Evolutionary conservation across 1,284 basidiomycete genomes (phyloP), one percentile per base, ranked within the genome.

Genomic region (Megacollybia platyphylla): DNA sequence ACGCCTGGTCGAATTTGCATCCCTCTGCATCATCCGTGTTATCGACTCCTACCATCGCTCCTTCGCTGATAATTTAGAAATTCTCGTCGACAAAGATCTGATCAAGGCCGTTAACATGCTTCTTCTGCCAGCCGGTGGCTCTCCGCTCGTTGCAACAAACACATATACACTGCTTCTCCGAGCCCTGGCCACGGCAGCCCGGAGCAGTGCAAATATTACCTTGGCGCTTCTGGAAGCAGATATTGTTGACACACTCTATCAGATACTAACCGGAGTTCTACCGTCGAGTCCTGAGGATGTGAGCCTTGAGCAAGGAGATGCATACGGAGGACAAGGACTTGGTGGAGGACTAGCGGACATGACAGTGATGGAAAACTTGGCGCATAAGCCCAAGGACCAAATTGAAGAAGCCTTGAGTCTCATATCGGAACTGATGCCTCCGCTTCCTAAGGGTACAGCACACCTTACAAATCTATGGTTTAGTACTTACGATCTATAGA

Each of bases 361-460:
- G 88, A 87, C 89, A 5, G 88, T 98, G 29, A 88, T 97, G 77
- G 90, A 97, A 63, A 97, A 94, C 58, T 67, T 98, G 29, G 91
- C 92, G 0, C 91, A 97, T 59, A 75, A 92, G 31, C 88, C 94
- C 7, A 97, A 97, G 64, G 94, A 97, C 51, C 92, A 96, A 58
- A 77, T 97, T 5, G 91, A 96, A 61, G 92, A 97, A 62, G 81
- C 87, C 0, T 65, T 97, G 20, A 83, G 82, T 48, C 71, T 97
- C 13, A 70, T 93, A 18, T 86, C 85, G 30, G 93, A 97, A 57
- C 63, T 97, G 11, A 74, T 97, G 61, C 93, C 93, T 0, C 87
- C 93, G 6, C 61, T 92, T 24, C 88, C 92, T 0, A 88, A 86
- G 76, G 88, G 88, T 86, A 51, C 41, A 63, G 32, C 27, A 36